Evolutionary conservation across 345 rosid species (phyloP), one percentile per base, ranked within the genome.

Genomic region (Gossypium arboreum): DNA sequence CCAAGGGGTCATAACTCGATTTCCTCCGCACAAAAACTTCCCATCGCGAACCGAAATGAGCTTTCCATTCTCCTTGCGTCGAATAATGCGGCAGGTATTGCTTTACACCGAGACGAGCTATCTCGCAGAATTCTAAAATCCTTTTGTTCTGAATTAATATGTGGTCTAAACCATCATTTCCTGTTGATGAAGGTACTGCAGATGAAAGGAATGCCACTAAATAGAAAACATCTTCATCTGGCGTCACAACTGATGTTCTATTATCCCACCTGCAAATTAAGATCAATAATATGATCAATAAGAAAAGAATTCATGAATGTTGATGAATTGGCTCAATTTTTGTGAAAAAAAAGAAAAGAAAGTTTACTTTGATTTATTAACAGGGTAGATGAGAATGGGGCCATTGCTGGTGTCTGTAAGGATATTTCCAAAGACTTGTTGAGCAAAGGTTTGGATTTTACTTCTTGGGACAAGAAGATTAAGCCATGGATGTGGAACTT

Each of bases 401-500:
- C 98, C 98, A 67, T 88, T 94, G 98, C 91, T 90, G 75, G 95
- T 88, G 75, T 92, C 89, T 4, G 79, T 82, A 43, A 94, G 91
- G 80, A 92, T 91, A 34, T 84, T 90, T 45, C 94, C 91, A 74
- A 94, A 94, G 11, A 94, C 97, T 57, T 78, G 90, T 77, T 75
- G 78, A 8, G 97, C 97, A 79, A 94, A 94, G 5, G 71, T 81
- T 12, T 85, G 79, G 57, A 92, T 81, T 77, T 75, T 88, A 84
- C 95, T 91, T 81, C 83, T 82, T 34, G 98, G 97, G n/a, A 94
- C 83, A 34, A 92, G 89, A 59, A 94, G 98, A 82, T 94, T 94
- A 66, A 94, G 92, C 98, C 98, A 94, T 76, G 97, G 98, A 78
- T 94, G 97, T 5, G 98, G 98, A 74, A 94, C 92, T 81, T 92